phyloP scores from a whole-genome alignment of 2,329 filamentous ascomycete species.

The Penicillium sp. region DNA sequence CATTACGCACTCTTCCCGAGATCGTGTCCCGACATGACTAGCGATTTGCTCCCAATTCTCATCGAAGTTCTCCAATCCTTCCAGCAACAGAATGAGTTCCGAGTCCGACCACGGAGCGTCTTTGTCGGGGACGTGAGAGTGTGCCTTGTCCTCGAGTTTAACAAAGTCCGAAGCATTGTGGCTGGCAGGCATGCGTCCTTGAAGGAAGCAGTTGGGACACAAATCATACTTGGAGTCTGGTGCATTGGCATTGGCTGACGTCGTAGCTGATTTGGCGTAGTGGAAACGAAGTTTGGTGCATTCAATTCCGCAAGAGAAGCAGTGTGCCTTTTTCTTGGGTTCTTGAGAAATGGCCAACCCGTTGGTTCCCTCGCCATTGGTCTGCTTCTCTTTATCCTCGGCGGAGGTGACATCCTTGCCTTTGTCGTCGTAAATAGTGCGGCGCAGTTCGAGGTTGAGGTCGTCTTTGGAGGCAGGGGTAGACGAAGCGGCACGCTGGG shows the following conservation, averaged over 20 bases:
- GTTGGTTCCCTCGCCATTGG: conserved; percentile 71
- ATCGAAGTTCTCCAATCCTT: conserved; percentile 87
- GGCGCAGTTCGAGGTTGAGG: conserved; percentile 84
- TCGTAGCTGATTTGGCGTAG: conserved; percentile 61
- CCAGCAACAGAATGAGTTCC: conserved; percentile 82
- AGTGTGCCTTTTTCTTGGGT: conserved; percentile 67
- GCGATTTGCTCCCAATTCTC: conserved; percentile 94
- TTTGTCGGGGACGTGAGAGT: conserved; percentile 72
- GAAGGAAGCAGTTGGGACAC: conserved; percentile 85
- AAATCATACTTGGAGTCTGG: conserved; percentile 73
- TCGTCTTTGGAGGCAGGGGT: conserved; percentile 69
- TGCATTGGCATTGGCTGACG: conserved; percentile 52
- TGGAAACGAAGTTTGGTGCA: conserved; percentile 72
- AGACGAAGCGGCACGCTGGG: conserved; percentile 66
- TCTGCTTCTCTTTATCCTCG: conserved; percentile 62
- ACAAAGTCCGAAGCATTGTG: conserved; percentile 77
- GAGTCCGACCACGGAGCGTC: conserved; percentile 89
- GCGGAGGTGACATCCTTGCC: conserved; percentile 75
- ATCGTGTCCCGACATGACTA: conserved; percentile 85
- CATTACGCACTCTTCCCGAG: conserved; percentile 90
- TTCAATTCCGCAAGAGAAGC: conserved; percentile 87
- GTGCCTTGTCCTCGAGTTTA: conserved; percentile 83
- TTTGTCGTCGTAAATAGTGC: conserved; percentile 92
- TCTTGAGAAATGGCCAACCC: conserved; percentile 59
- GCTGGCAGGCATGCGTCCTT: conserved; percentile 75